Evolutionary conservation across 148 eudicot species (phyloP), one percentile per base, ranked within the genome.

Genomic region (Drosera capensis): DNA sequence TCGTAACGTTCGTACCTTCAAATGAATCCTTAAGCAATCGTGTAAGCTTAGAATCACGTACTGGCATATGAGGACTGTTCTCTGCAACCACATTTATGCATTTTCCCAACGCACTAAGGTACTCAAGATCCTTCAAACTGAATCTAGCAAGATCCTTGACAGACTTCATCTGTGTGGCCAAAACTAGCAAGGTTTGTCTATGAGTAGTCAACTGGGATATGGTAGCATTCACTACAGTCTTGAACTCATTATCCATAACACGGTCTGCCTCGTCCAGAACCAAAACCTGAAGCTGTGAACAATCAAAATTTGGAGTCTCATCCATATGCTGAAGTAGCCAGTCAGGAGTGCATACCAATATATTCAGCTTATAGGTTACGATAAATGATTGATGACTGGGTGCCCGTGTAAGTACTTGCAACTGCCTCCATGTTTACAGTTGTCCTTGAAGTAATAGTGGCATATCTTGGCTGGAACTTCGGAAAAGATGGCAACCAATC

Each of bases 121-220:
- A 87, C 66, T 87, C 96, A 9, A 94, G 94, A 49, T 87, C 96
- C 67, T 77, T 82, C 72, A 87, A 62, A 64, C 96, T 87, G 43
- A 87, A 86, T 58, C 96, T 79, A 57, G 96, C 96, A 41, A 87
- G 73, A 65, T 79, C 80, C 59, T 82, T 79, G 47, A 87, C 96
- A 3, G 80, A 74, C 66, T 87, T 87, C 19, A 94, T 87, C 53
- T 87, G n/a, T n/a, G n/a, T n/a, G n/a, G n/a, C n/a, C n/a, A n/a
- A n/a, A n/a, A n/a, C n/a, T n/a, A n/a, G n/a, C n/a, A n/a, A n/a
- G n/a, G n/a, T n/a, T n/a, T n/a, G n/a, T n/a, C n/a, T n/a, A n/a
- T n/a, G n/a, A n/a, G 96, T 23, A 20, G 96, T 90, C 31, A 87
- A 68, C 68, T 87, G 94, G 18, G 90, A 79, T 51, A 87, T 46